These are phyloP conservation scores for Iberis pinnata DNA, from an alignment of 345 rosid genomes.

Conservation along the genomic window DNA sequence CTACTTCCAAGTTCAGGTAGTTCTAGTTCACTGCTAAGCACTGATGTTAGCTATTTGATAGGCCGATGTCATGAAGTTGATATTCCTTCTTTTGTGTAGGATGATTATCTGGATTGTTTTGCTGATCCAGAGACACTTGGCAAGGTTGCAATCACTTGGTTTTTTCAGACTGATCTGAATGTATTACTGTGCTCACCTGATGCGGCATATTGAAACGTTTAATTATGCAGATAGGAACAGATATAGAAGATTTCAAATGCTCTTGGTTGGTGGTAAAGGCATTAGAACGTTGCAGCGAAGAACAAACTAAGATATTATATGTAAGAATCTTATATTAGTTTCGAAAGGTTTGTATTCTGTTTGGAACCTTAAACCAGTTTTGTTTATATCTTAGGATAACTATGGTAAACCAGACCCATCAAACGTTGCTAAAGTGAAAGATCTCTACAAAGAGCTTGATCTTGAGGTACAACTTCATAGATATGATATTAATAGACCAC, in stretches of 20 bases:
- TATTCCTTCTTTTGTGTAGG: conserved; percentile 37
- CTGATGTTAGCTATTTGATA: conserved; percentile 2
- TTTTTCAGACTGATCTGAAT: neutral
- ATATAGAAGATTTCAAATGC: conserved; percentile 83
- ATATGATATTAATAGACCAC: neutral
- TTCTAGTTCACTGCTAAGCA: conserved; percentile 16
- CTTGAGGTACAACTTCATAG: conserved; percentile 45
- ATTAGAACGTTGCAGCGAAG: conserved; percentile 52
- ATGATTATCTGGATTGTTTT: conserved; percentile 78
- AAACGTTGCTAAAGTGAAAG: conserved; percentile 61
- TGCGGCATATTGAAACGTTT: conserved; percentile 9
- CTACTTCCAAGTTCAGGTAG: conserved; percentile 82
- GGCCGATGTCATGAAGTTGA: neutral
- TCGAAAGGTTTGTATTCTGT: neutral
- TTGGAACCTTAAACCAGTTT: conserved; percentile 18
- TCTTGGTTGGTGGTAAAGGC: conserved; percentile 87
- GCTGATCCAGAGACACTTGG: conserved; percentile 70
- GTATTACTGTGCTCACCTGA: conserved; percentile 1
- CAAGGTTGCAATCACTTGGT: conserved; percentile 36
- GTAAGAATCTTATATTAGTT: conserved; percentile 29
- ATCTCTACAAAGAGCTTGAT: conserved; percentile 56
- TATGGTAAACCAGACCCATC: conserved; percentile 62
- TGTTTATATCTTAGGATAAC: conserved; percentile 45
- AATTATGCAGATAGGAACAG: conserved; percentile 62
- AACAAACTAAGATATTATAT: conserved; percentile 51